Conservation (phyloP, 192 early-diverging fungal species). For the Tieghemiomyces parasiticus region DNA sequence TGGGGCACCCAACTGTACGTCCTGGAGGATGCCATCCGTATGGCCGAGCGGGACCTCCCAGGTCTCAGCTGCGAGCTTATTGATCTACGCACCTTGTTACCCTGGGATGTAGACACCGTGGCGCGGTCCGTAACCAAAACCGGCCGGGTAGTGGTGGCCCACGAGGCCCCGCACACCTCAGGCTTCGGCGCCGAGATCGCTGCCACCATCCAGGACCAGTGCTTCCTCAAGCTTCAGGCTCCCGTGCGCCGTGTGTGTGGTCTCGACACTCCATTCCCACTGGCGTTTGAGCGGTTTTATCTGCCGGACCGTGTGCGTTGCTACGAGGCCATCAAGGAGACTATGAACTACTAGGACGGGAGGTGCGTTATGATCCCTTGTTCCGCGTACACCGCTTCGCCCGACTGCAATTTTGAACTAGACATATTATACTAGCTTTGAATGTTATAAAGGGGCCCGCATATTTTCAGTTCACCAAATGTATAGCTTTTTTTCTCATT, state of each 20-base stretch:
- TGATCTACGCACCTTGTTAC: slow-evolving; percentile 77
- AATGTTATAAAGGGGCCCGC: too few relatives aligned
- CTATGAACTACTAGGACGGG: slow-evolving; percentile 43
- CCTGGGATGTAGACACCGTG: slow-evolving; percentile 86
- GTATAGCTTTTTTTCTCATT: too few relatives aligned
- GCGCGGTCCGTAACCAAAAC: slow-evolving; percentile 85
- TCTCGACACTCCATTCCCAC: slow-evolving; percentile 80
- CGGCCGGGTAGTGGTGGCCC: slow-evolving; percentile 78
- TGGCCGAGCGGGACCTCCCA: slow-evolving; percentile 74
- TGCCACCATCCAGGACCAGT: slow-evolving; percentile 73
- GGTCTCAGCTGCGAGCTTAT: slow-evolving; percentile 82
- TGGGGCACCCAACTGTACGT: slow-evolving; percentile 89
- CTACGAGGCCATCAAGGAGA: slow-evolving; percentile 75
- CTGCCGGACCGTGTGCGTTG: slow-evolving; percentile 72
- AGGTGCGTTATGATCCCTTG: background rate
- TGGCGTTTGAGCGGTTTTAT: slow-evolving; percentile 89
- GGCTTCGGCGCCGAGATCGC: slow-evolving; percentile 90
- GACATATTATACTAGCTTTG: too few relatives aligned
- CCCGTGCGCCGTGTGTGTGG: slow-evolving; percentile 86
- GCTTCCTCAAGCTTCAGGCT: slow-evolving; percentile 79
- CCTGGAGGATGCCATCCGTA: slow-evolving; percentile 77
- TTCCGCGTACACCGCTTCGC: too few relatives aligned
- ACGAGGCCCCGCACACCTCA: slow-evolving; percentile 81
- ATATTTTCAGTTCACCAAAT: too few relatives aligned
- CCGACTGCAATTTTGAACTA: too few relatives aligned